These are phyloP conservation scores for Psilocybe cyanescens DNA, from an alignment of 768 basidiomycete species.

Conservation along the genomic window DNA sequence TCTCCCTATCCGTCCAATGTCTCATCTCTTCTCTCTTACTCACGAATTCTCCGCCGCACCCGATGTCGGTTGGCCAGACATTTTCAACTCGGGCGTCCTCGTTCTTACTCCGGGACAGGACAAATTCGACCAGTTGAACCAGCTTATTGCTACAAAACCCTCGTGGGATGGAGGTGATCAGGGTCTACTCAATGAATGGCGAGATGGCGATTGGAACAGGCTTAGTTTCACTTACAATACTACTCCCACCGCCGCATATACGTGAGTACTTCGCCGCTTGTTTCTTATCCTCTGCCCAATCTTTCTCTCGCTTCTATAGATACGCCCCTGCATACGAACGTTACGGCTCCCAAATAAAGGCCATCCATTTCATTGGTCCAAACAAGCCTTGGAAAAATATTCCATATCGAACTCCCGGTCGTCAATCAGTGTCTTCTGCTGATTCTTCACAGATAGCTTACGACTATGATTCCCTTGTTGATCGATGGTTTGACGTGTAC, in stretches of 20 bases:
- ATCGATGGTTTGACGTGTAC: constrained; percentile 91
- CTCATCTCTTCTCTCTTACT: constrained; percentile 86
- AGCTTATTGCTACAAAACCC: constrained; percentile 76
- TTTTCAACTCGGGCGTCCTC: constrained; percentile 97
- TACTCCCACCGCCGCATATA: constrained; percentile 96
- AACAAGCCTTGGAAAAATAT: constrained; percentile 93
- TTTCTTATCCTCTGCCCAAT: constrained; percentile 21
- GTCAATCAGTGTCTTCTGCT: constrained; percentile 23
- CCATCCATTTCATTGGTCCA: constrained; percentile 94
- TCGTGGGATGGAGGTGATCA: constrained; percentile 99
- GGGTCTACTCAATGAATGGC: constrained; percentile 96
- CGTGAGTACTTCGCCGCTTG: constrained; percentile 56
- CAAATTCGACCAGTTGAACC: constrained; percentile 77
- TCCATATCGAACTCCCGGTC: constrained; percentile 62
- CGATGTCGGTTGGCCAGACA: constrained; percentile 99
- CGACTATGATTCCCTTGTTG: constrained; percentile 80
- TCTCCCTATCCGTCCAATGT: constrained; percentile 84
- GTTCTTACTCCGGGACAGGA: constrained; percentile 82
- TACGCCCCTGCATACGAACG: constrained; percentile 98
- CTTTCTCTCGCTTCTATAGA: constrained; percentile 43
- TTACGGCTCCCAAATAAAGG: constrained; percentile 84
- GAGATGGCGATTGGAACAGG: constrained; percentile 84
- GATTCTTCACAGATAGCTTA: constrained; percentile 54
- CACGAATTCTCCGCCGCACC: constrained; percentile 92
- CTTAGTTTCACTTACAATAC: constrained; percentile 99